phyloP scores from a whole-genome alignment of 768 basidiomycete species.

The Trametes meyenii region DNA sequence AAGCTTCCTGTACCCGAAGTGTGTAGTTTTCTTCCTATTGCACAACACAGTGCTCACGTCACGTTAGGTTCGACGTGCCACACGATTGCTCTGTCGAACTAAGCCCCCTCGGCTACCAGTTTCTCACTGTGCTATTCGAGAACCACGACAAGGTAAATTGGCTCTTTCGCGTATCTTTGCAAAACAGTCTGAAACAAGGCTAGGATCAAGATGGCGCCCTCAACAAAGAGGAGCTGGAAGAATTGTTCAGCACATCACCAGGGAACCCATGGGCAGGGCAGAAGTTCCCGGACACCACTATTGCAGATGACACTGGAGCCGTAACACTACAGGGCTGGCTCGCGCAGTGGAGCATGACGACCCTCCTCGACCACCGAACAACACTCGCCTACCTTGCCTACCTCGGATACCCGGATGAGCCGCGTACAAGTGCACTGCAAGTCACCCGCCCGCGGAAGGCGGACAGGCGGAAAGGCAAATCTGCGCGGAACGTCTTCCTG shows the following conservation, averaged over 20 bases:
- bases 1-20: constrained; percentile 88
- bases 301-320: constrained; percentile 83
- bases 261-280: constrained; percentile 96
- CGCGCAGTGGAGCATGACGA: constrained; percentile 99
- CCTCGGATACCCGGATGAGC: constrained; percentile 83
- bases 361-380: constrained; percentile 88
- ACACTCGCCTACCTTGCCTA: constrained; percentile 95
- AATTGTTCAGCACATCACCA: constrained; percentile 91
- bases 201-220: constrained; percentile 96
- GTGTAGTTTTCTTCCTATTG: constrained; percentile 30
- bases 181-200: constrained; percentile 6
- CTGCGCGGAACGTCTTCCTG: constrained; percentile 88
- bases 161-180: constrained; percentile 2
- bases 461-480: constrained; percentile 86
- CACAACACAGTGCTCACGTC: constrained; percentile 18
- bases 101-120: constrained; percentile 92
- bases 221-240: constrained; percentile 78
- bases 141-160: constrained; percentile 84
- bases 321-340: constrained; percentile 98
- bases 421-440: constrained; percentile 81
- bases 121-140: constrained; percentile 96
- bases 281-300: constrained; percentile 88
- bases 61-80: constrained; percentile 75
- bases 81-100: constrained; percentile 94
- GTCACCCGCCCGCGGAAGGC: constrained; percentile 83